These are phyloP conservation scores for Galerina sulciceps DNA, from an alignment of 768 basidiomycete species.

Conservation along the genomic window DNA sequence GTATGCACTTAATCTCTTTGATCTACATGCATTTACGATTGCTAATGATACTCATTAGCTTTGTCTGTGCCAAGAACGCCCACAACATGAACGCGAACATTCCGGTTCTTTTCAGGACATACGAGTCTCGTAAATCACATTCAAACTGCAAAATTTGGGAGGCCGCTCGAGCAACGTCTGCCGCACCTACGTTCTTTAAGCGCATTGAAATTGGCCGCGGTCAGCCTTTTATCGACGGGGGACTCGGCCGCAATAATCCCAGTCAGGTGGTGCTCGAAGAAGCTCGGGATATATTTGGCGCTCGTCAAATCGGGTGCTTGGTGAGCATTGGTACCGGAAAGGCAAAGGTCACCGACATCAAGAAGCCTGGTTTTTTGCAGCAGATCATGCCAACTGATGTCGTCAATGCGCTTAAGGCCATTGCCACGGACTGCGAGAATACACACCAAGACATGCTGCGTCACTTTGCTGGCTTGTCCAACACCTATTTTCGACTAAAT, in stretches of 20 bases:
- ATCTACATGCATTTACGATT: not conserved
- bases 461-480: too few species aligned
- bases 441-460: too few species aligned
- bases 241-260: not conserved
- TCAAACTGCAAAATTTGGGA: not conserved
- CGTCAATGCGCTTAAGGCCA: not conserved
- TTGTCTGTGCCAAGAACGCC: constrained; percentile 5
- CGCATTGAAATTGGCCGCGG: not conserved
- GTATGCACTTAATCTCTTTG: not conserved
- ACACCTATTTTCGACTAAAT: too few species aligned
- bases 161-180: constrained; percentile 1
- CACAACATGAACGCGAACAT: not conserved
- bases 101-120: not conserved
- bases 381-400: not conserved
- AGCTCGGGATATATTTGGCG: not conserved
- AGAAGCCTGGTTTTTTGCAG: not conserved
- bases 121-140: not conserved
- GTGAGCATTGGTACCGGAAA: not conserved
- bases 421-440: too few species aligned
- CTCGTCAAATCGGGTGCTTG: not conserved
- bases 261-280: not conserved
- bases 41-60: not conserved
- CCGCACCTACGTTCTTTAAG: constrained; percentile 5
- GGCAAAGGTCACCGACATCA: not conserved
- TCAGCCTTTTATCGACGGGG: not conserved